These are phyloP conservation scores for Collariella sp. DNA, from an alignment of 495 filamentous ascomycete genomes.

Conservation along the genomic window DNA sequence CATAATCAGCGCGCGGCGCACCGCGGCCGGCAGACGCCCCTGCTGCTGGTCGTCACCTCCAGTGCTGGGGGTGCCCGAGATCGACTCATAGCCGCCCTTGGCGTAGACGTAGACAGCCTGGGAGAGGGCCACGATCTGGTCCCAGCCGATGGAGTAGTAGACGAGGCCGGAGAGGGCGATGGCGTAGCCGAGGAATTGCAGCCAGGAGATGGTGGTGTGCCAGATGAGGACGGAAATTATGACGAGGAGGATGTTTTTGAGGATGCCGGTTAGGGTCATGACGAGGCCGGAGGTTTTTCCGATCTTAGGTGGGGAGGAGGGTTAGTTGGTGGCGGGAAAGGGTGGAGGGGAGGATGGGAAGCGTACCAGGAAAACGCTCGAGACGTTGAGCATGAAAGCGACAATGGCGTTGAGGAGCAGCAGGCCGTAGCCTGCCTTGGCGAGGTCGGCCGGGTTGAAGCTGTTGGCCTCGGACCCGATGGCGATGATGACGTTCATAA, in stretches of 20 bases:
- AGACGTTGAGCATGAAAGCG: constrained; percentile 70
- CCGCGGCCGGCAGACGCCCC: constrained; percentile 45
- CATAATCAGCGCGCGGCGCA: constrained; percentile 59
- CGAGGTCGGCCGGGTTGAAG: constrained; percentile 47
- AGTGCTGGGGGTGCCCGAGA: background rate
- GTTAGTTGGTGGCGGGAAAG: background rate
- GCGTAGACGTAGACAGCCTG: constrained; percentile 52
- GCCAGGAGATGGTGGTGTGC: constrained; percentile 47
- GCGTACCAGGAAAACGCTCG: constrained; percentile 63
- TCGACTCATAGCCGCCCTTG: constrained; percentile 39
- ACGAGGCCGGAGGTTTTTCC: constrained; percentile 70
- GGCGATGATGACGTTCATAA: constrained; percentile 65
- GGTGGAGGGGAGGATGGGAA: background rate
- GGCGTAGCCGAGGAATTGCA: constrained; percentile 59
- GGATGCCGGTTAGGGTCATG: constrained; percentile 64
- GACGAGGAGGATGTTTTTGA: constrained; percentile 70
- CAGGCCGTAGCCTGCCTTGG: constrained; percentile 46
- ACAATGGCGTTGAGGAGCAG: constrained; percentile 61
- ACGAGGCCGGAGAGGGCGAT: constrained; percentile 55
- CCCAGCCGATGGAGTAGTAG: constrained; percentile 59
- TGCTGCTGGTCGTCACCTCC: constrained; percentile 2
- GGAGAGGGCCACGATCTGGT: constrained; percentile 56
- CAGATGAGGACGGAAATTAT: constrained; percentile 56
- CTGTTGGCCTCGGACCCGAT: constrained; percentile 47
- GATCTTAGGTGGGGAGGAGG: constrained; percentile 39